phyloP scores from a whole-genome alignment of 179 eudicot species.

The Corrigiola litoralis region DNA sequence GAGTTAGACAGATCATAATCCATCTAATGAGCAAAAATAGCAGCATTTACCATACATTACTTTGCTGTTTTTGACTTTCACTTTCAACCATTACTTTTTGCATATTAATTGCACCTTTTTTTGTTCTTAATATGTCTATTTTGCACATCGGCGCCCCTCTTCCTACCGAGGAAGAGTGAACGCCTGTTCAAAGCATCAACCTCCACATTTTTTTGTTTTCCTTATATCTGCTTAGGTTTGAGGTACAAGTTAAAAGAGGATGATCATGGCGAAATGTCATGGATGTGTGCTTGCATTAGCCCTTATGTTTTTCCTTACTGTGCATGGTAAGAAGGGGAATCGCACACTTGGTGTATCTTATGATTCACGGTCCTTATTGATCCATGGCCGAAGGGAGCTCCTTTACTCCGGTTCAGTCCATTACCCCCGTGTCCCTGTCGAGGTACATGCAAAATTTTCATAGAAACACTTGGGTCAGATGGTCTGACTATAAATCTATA shows the following conservation, averaged over 20 bases:
- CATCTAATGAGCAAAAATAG: background rate
- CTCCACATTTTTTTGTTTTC: constrained; percentile 1
- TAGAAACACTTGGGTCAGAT: no score
- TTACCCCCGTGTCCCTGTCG: constrained; percentile 68
- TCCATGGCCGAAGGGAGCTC: constrained; percentile 54
- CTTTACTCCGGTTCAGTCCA: constrained; percentile 80
- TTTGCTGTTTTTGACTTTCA: background rate
- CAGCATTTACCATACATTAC: constrained; percentile 3
- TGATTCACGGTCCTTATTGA: constrained; percentile 56
- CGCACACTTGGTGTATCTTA: constrained; percentile 35
- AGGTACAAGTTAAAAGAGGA: background rate
- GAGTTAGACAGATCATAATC: background rate
- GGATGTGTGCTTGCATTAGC: constrained; percentile 11
- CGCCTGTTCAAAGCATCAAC: constrained; percentile 1
- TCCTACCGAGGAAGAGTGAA: constrained; percentile 9
- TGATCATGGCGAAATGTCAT: constrained; percentile 11
- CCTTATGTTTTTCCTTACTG: constrained; percentile 16
- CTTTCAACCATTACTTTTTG: background rate
- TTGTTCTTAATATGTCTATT: background rate
- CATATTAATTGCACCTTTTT: constrained; percentile 1
- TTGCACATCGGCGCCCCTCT: background rate
- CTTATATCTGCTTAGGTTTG: background rate
- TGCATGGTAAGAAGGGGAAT: constrained; percentile 9
- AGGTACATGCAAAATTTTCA: constrained; percentile 43
- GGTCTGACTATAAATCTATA: no score